phyloP scores from a whole-genome alignment of 306 rosid genomes.

The Rosa persica region DNA sequence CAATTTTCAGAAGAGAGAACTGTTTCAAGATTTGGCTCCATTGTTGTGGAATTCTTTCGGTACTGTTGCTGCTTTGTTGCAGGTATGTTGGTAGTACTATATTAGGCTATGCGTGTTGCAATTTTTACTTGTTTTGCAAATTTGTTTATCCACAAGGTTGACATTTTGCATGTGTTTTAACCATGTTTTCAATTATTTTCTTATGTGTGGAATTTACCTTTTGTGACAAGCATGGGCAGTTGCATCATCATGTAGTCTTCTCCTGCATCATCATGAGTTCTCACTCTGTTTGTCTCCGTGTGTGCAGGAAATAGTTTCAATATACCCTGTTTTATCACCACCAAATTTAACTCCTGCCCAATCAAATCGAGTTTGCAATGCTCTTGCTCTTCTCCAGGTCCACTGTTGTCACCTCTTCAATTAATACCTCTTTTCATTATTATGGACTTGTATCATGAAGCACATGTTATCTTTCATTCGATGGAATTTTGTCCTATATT shows the following conservation, averaged over 20 bases:
- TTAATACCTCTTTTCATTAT: not conserved
- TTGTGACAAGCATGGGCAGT: not conserved
- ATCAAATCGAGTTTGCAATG: slow-evolving; percentile 88
- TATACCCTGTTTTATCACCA: slow-evolving; percentile 72
- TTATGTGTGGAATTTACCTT: too few relatives aligned
- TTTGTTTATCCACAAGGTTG: not conserved
- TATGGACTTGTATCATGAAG: not conserved
- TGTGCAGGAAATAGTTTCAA: slow-evolving; percentile 73
- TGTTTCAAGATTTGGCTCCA: slow-evolving; percentile 94
- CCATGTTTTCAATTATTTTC: not conserved
- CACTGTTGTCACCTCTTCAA: slow-evolving; percentile 8
- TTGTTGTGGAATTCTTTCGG: slow-evolving; percentile 96
- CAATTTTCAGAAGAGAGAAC: slow-evolving; percentile 76
- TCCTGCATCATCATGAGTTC: slow-evolving; percentile 20
- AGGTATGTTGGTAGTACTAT: slow-evolving; percentile 33
- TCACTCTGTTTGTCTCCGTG: not conserved
- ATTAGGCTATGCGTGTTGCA: slow-evolving; percentile 5
- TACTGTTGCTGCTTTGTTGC: slow-evolving; percentile 89
- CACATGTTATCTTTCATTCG: not conserved
- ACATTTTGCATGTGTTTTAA: not conserved
- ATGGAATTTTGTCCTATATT: not conserved
- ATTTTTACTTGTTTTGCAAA: not conserved
- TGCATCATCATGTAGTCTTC: not conserved
- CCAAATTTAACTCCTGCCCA: slow-evolving; percentile 68
- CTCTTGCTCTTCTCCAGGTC: slow-evolving; percentile 92